phyloP scores from a whole-genome alignment of 805 yeast genomes.

The Kurtzmaniella fragi region DNA sequence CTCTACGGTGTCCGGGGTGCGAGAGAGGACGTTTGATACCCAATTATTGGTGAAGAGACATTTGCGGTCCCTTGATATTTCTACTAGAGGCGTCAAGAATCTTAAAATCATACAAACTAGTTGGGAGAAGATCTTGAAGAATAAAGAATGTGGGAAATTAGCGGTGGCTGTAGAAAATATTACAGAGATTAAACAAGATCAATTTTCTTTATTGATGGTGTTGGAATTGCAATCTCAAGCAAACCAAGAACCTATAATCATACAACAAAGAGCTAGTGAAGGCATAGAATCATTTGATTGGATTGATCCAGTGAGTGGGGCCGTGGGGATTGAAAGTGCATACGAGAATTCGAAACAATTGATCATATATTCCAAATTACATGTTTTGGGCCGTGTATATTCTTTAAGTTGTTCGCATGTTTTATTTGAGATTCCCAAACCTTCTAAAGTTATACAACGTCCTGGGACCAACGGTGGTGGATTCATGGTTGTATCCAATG shows the following conservation, averaged over 20 bases:
- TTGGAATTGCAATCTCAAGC: background rate
- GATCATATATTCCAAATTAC: slow-evolving; percentile 21
- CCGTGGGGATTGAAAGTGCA: slow-evolving; percentile 17
- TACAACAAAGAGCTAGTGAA: slow-evolving; percentile 21
- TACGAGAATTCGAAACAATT: slow-evolving; percentile 30
- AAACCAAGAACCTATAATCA: slow-evolving; percentile 19
- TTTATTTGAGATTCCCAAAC: slow-evolving; percentile 28
- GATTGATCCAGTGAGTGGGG: slow-evolving; percentile 21
- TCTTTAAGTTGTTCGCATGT: slow-evolving; percentile 32
- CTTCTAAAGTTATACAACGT: slow-evolving; percentile 16
- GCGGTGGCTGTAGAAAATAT: slow-evolving; percentile 19
- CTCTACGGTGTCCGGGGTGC: background rate
- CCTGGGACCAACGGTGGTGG: slow-evolving; percentile 6
- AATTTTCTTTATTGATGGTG: background rate
- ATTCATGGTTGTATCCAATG: slow-evolving; percentile 1
- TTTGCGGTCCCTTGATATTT: background rate
- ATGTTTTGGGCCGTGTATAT: slow-evolving; percentile 26
- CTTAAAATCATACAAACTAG: slow-evolving; percentile 8
- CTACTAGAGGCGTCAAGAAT: background rate
- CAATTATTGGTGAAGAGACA: background rate
- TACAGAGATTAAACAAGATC: background rate
- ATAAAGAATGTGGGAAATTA: slow-evolving; percentile 18
- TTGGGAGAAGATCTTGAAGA: slow-evolving; percentile 19
- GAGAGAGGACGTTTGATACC: background rate
- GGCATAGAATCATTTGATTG: slow-evolving; percentile 30